Percentiles rank a stretch among this genome's conserved stretches.
Evolutionary conservation across 164 flowering plant genomes (phyloP).

Genomic region (Taxillus chinensis): DNA sequence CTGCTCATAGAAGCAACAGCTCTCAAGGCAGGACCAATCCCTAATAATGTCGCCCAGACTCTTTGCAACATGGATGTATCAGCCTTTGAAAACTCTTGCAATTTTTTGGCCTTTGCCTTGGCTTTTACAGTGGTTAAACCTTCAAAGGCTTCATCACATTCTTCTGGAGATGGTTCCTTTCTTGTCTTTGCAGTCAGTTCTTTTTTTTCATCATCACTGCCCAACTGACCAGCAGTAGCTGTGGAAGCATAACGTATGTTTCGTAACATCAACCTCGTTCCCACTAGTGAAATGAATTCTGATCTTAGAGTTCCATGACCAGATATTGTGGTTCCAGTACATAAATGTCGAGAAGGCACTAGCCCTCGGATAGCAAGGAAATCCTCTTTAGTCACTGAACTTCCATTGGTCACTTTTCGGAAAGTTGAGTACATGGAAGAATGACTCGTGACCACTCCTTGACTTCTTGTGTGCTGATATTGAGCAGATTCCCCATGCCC

Average conservation of each 20-base stretch:
- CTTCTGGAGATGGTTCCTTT: conserved; percentile 34
- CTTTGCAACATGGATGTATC: conserved; percentile 10
- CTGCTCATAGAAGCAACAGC: conserved; percentile 80
- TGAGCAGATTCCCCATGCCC: conserved; percentile 6
- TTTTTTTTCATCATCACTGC: conserved; percentile 9
- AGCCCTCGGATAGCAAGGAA: not conserved
- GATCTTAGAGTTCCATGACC: conserved; percentile 7
- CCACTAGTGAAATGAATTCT: conserved; percentile 5
- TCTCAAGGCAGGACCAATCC: conserved; percentile 75
- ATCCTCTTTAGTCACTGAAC: conserved; percentile 8
- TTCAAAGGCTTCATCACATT: conserved; percentile 33
- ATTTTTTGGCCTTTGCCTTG: conserved; percentile 25
- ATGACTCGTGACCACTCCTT: not conserved
- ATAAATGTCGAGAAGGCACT: conserved; percentile 2
- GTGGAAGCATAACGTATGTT: conserved; percentile 13
- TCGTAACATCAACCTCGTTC: conserved; percentile 8
- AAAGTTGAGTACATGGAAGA: conserved; percentile 1
- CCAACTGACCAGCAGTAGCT: conserved; percentile 19
- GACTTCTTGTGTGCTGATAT: not conserved
- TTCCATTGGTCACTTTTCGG: not conserved
- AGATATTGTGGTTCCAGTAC: conserved; percentile 1
- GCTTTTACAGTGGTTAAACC: conserved; percentile 27
- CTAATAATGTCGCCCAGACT: conserved; percentile 48
- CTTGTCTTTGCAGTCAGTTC: conserved; percentile 8
- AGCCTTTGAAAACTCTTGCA: conserved; percentile 19